Base-by-base conservation (phyloP, 106 monocot genomes). In the Acorus gramineus region DNA sequence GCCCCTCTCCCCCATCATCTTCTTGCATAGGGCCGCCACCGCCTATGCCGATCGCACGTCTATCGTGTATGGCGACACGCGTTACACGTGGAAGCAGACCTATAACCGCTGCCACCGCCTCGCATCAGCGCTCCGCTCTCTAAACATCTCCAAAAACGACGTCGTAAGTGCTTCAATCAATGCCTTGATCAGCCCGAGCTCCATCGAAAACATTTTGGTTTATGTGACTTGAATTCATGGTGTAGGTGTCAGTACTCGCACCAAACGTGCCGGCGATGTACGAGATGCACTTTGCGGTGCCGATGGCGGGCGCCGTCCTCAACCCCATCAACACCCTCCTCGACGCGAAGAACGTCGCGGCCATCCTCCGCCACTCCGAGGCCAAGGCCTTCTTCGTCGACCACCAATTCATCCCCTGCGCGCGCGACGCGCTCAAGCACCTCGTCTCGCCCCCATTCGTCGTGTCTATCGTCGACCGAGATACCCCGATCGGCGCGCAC, bases 201-300 rank as follows among this genome's bases (percentile, higher is more conserved):
- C 28, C 28, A 28, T 28, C 1, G 28, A 28, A 28, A 1, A 1
- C 28, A n/a, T n/a, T 28, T 28, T 28, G 28, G 28, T 28, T 28
- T 28, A 28, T 28, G 28, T 28, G 28, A 28, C 28, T 28, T 28
- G 28, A 28, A 28, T 28, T 28, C 28, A 28, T 28, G 28, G 28
- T 28, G 28, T 52, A 52, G 52, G 52, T 52, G 11, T 61, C 61
- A 9, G 61, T 61, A n/a, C 44, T 61, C 3, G 61, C 61, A 3
- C 61, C 61, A 10, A 61, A 61, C 9, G 47, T 47, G 7, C 61
- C 61, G 2, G 61, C 44, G 8, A 44, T 61, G 46, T 61, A 61
- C 61, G 45, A 61, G 61, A 47, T 61, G 61, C 61, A 61, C 61
- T 61, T 61, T 10, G 61, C 46, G 7, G 61, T 61, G 44, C 61